Base-by-base conservation (phyloP, 179 eudicot genomes). In the Silene noctiflora region DNA sequence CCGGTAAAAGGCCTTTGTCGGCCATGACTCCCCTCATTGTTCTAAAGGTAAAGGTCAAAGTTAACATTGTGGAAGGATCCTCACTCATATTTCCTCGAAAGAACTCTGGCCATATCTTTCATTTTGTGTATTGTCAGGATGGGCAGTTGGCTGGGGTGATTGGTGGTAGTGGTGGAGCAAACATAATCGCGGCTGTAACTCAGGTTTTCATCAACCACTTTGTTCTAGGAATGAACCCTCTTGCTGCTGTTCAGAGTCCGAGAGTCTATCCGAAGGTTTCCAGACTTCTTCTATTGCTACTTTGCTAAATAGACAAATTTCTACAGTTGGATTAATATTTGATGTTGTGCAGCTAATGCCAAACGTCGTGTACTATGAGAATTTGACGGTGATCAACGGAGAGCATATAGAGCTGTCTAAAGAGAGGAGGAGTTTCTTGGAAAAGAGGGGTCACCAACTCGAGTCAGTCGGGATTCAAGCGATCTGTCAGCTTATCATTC, bases 21-120 rank as follows among this genome's bases (percentile, higher is more conserved):
- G 92, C 97, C 78, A 94, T 94, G 98, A 90, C 93, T 62, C 97
- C 98, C 2, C 83, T 92, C 75, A 71, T 94, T 21, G 75, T 92
- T 69, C 83, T 94, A 48, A 94, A 90, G 96, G 96, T 89, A 70
- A 63, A 44, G 66, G 6, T 19, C 29, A 0, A 1, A 29, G 11
- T n/a, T 8, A 39, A 35, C 21, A 35, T 31, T 53, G 5, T 8
- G 8, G 6, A 22, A 35, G 5, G 42, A 0, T 35, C 42, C 17
- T 24, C 9, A 0, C 27, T 25, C 27, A 24, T 21, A 0, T 46
- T 17, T 46, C 19, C 19, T 59, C 2, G 3, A 22, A 65, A 62
- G 39, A 42, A 71, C 24, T 20, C 72, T 31, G 6, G 20, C 25
- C 48, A 21, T 76, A 33, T 25, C 67, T 69, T 14, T 14, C 9